Evolutionary conservation across 305 asterid genomes (phyloP), one percentile per base, ranked within the genome.

Genomic region (Fraxinus baroniana): DNA sequence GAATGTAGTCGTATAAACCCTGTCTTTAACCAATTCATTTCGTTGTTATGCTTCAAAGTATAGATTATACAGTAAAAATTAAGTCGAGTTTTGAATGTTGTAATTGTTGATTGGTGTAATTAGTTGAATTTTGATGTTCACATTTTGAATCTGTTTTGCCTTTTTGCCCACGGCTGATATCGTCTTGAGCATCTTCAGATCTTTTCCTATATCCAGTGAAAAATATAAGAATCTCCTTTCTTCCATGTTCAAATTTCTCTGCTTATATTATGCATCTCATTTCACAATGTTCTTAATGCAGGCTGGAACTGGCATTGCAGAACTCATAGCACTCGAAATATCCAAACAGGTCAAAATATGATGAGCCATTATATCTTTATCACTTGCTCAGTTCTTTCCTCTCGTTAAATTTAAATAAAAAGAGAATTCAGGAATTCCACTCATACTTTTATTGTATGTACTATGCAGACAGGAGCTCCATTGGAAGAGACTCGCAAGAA

Each of bases 241-340:
- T 7, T 15, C 76, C 76, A 71, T 5, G 44, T 71, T 71, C 76
- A 30, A 7, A 32, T 32, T 71, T 32, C 41, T 71, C 13, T 33
- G 44, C 44, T 39, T 71, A 2, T 71, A 32, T 33, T 71, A 68
- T 71, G 32, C 12, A 12, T 33, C 76, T 71, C 74, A 66, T 66
- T 66, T 66, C 76, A 71, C 76, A 18, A 78, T 84, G 64, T 80
- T 76, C 30, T 80, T 52, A 64, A 77, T 87, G 88, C 92, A 96
- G 99, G 99, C 99, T 82, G 99, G 99, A 82, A 97, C 98, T 33
- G 99, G 99, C 71, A 97, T 97, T 78, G 99, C 99, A 52, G 98
- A 97, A 87, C 97, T 97, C 86, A 97, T 97, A 86, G 99, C 99
- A 76, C 95, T 91, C 76, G 95, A 97, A 89, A 97, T 97, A 49